Evolutionary conservation across 1,284 basidiomycete genomes (phyloP).

Genomic region (Ganoderma boninense): DNA sequence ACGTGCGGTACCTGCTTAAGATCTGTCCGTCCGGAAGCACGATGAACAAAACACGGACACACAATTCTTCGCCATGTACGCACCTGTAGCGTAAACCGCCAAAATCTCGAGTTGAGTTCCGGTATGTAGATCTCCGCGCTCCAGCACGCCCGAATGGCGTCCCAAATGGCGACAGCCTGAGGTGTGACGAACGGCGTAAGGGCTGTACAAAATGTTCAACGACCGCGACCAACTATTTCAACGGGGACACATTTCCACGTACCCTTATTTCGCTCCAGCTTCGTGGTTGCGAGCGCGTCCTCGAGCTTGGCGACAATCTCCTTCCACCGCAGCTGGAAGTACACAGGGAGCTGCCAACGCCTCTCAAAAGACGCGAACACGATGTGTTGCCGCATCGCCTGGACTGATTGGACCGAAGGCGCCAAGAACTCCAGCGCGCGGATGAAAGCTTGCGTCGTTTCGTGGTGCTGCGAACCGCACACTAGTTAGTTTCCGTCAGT

Average conservation of each 20-base stretch:
- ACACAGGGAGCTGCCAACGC: slow-evolving; percentile 96
- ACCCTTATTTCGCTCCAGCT: slow-evolving; percentile 57
- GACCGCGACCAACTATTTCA: background rate
- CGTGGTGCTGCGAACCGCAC: slow-evolving; percentile 69
- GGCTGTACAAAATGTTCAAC: slow-evolving; percentile 24
- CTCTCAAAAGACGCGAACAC: slow-evolving; percentile 79
- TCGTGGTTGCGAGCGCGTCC: slow-evolving; percentile 59
- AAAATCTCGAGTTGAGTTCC: slow-evolving; percentile 84
- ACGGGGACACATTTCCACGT: slow-evolving; percentile 12
- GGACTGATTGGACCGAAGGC: slow-evolving; percentile 76
- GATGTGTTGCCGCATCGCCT: slow-evolving; percentile 76
- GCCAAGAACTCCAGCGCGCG: slow-evolving; percentile 84
- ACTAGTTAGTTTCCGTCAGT: background rate
- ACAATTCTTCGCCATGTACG: slow-evolving; percentile 2
- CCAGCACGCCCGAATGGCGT: slow-evolving; percentile 84
- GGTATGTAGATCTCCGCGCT: slow-evolving; percentile 85
- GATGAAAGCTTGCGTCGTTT: slow-evolving; percentile 87
- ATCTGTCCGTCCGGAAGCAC: slow-evolving; percentile 58
- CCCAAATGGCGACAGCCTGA: slow-evolving; percentile 78
- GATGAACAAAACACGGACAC: slow-evolving; percentile 2
- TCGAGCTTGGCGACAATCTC: slow-evolving; percentile 87
- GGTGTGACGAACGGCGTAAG: slow-evolving; percentile 56
- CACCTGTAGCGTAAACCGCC: slow-evolving; percentile 89
- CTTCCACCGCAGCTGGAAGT: slow-evolving; percentile 98
- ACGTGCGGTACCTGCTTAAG: slow-evolving; percentile 78